phyloP scores from a whole-genome alignment of 495 filamentous ascomycete genomes.

The Elasticomyces elasticus region DNA sequence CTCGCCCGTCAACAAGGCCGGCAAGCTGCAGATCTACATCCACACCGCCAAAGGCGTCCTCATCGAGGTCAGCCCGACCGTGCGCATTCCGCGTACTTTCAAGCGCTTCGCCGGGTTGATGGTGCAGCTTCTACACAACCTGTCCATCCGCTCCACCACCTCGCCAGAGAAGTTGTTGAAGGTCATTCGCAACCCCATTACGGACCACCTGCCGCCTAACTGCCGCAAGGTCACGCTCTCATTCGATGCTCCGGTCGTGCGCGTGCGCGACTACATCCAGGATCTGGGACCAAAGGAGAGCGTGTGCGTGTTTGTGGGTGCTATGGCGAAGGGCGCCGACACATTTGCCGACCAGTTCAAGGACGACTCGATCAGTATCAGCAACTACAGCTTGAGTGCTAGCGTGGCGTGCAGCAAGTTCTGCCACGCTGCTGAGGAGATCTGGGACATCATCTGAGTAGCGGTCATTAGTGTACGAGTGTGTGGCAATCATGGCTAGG shows the following conservation, averaged over 20 bases:
- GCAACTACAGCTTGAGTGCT: slow-evolving; percentile 91
- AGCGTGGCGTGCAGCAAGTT: slow-evolving; percentile 99
- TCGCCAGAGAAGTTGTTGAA: slow-evolving; percentile 95
- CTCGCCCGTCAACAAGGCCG: slow-evolving; percentile 96
- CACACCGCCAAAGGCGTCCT: slow-evolving; percentile 92
- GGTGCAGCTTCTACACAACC: slow-evolving; percentile 95
- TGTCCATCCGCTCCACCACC: slow-evolving; percentile 89
- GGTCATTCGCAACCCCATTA: slow-evolving; percentile 95
- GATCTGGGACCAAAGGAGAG: slow-evolving; percentile 72
- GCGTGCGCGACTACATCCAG: slow-evolving; percentile 79
- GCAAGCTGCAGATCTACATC: slow-evolving; percentile 94
- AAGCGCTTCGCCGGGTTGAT: slow-evolving; percentile 97
- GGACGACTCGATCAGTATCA: slow-evolving; percentile 95
- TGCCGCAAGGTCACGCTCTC: slow-evolving; percentile 95
- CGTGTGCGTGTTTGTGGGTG: slow-evolving; percentile 93
- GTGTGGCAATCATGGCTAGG: background rate
- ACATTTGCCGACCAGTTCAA: slow-evolving; percentile 91
- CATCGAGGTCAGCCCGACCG: slow-evolving; percentile 93
- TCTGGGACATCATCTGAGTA: slow-evolving; percentile 75
- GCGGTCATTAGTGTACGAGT: background rate
- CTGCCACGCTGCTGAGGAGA: slow-evolving; percentile 94
- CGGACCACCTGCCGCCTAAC: slow-evolving; percentile 89
- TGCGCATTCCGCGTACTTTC: slow-evolving; percentile 94
- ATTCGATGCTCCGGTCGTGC: slow-evolving; percentile 79
- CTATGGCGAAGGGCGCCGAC: slow-evolving; percentile 94